phyloP scores from a whole-genome alignment of 2,329 filamentous ascomycete species.

The Acephala macrosclerotiorum region DNA sequence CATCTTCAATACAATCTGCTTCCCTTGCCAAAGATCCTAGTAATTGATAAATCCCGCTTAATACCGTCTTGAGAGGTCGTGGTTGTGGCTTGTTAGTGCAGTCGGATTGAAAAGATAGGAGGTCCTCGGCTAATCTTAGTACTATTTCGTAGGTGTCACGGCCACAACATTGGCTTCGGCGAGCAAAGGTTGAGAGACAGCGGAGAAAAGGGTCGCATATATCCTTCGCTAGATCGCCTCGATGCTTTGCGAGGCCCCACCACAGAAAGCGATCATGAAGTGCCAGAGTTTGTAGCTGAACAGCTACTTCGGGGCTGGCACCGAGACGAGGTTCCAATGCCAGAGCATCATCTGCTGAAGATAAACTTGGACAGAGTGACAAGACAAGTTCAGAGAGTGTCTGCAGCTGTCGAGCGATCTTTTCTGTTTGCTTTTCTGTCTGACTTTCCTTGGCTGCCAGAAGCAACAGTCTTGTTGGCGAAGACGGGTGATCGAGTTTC shows the following conservation, averaged over 20 bases:
- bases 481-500: slow-evolving; percentile 57
- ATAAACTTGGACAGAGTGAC: slow-evolving; percentile 71
- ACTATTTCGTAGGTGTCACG: slow-evolving; percentile 35
- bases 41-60: slow-evolving; percentile 52
- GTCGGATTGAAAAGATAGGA: slow-evolving; percentile 34
- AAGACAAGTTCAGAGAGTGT: slow-evolving; percentile 70
- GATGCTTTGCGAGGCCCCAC: slow-evolving; percentile 69
- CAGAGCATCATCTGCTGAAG: slow-evolving; percentile 64
- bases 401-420: slow-evolving; percentile 71
- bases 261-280: slow-evolving; percentile 67
- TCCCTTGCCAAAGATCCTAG: slow-evolving; percentile 58
- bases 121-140: slow-evolving; percentile 29
- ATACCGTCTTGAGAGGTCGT: slow-evolving; percentile 21
- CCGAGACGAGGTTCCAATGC: slow-evolving; percentile 62
- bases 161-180: slow-evolving; percentile 50
- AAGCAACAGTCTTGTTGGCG: slow-evolving; percentile 64
- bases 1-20: slow-evolving; percentile 55
- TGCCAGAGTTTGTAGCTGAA: slow-evolving; percentile 70
- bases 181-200: slow-evolving; percentile 66
- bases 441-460: slow-evolving; percentile 47
- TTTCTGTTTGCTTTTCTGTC: slow-evolving; percentile 56
- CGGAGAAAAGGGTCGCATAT: slow-evolving; percentile 69
- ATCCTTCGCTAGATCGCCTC: slow-evolving; percentile 67
- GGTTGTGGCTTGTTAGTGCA: slow-evolving; percentile 32
- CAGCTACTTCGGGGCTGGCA: slow-evolving; percentile 61